Evolutionary conservation across 495 filamentous ascomycete species (phyloP).

Genomic region (Penicillium steckii): DNA sequence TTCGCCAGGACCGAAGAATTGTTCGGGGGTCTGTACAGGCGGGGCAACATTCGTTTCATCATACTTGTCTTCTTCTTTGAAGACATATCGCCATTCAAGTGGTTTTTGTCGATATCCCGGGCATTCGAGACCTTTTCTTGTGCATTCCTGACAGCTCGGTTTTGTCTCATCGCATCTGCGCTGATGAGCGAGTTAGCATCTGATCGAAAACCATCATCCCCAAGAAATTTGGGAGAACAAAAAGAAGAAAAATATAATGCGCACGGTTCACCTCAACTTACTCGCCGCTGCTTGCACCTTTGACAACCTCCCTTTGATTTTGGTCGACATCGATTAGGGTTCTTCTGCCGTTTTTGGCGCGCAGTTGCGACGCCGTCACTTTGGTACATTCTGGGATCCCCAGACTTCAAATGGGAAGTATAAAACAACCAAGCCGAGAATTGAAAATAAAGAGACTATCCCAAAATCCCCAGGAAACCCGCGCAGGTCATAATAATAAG

Average conservation of each 20-base stretch:
- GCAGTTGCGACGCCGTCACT: background rate
- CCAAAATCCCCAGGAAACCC: background rate
- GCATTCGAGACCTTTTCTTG: slow-evolving; percentile 17
- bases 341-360: slow-evolving; percentile 21
- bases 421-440: background rate
- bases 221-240: background rate
- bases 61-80: slow-evolving; percentile 13
- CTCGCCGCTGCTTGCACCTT: slow-evolving; percentile 27
- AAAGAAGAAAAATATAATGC: background rate
- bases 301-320: slow-evolving; percentile 27
- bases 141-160: slow-evolving; percentile 25
- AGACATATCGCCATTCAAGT: slow-evolving; percentile 27
- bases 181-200: slow-evolving; percentile 9
- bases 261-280: slow-evolving; percentile 19
- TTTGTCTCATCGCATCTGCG: slow-evolving; percentile 28
- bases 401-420: background rate
- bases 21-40: background rate
- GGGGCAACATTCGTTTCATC: background rate
- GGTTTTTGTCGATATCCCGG: slow-evolving; percentile 24
- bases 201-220: background rate
- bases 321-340: slow-evolving; percentile 24
- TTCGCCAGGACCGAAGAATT: background rate
- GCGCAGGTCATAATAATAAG: background rate
- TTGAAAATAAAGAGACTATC: background rate
- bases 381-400: slow-evolving; percentile 3